Evolutionary conservation across 1,284 basidiomycete species (phyloP), one percentile per base, ranked within the genome.

Genomic region (Trichosporon inkin): DNA sequence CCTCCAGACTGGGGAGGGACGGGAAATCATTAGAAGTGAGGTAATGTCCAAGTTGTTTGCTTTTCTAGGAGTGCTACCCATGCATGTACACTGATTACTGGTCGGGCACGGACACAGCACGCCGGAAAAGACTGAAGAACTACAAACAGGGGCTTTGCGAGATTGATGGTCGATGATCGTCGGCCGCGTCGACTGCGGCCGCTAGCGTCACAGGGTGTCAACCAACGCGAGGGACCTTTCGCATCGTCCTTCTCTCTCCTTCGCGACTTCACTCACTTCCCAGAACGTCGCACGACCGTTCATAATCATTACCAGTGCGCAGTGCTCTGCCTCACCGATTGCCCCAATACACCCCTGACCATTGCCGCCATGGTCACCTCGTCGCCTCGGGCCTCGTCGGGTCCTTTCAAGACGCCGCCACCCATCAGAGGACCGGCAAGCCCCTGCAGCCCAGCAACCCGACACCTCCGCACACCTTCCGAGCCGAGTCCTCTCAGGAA

Each of bases 11-110:
- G 16, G 22, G 24, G 24, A 14, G 44, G 44, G 28, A 49, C 44
- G 14, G 22, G 44, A 49, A 22, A 28, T 49, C 44, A 49, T 32
- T 49, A 49, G 44, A 49, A 49, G 44, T 32, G 44, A 49, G 44
- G 44, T 49, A 49, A 49, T 28, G 44, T 49, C 44, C 44, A 49
- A 49, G 44, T 49, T 49, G 44, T 49, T 49, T 49, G 44, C 44
- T 49, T 49, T 49, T 20, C 28, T 49, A 49, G 44, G 44, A 49
- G n/a, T 49, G 44, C 44, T 49, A 49, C 28, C 44, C 44, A 49
- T 49, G 44, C 44, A 49, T 49, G 44, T 49, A 49, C 24, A 49
- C 44, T 49, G 44, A 49, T 28, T 49, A 49, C 28, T 49, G 22
- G 44, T 5, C 28, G 28, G 44, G 17, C 8, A 28, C 24, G 11